Evolutionary conservation across 2,329 filamentous ascomycete species (phyloP).

Genomic region (Scleromitrula shiraiana): DNA sequence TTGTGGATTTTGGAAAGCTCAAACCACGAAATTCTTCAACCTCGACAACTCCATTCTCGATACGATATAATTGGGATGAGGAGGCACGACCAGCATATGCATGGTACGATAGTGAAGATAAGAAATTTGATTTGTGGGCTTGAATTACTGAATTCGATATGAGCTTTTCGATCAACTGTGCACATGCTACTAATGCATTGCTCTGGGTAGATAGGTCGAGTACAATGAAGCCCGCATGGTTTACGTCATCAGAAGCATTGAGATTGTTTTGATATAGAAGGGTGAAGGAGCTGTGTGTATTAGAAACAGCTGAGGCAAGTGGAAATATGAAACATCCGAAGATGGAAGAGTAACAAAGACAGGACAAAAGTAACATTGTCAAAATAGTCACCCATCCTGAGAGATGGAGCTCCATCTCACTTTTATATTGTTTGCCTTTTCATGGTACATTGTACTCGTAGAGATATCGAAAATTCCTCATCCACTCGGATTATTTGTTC

Average conservation of each 20-base stretch:
- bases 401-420: not conserved
- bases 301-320: constrained; percentile 17
- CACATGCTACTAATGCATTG: constrained; percentile 37
- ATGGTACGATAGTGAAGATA: constrained; percentile 37
- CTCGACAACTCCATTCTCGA: constrained; percentile 34
- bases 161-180: constrained; percentile 39
- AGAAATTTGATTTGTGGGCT: constrained; percentile 38
- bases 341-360: not conserved
- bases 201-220: constrained; percentile 35
- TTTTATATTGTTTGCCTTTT: not conserved
- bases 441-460: not conserved
- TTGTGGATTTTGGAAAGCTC: constrained; percentile 28
- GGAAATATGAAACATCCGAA: not conserved
- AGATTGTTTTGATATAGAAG: constrained; percentile 47
- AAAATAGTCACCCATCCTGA: not conserved
- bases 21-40: constrained; percentile 29
- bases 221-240: constrained; percentile 44
- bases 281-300: constrained; percentile 38
- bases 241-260: constrained; percentile 43
- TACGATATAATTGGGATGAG: constrained; percentile 34
- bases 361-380: not conserved
- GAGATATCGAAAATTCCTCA: not conserved
- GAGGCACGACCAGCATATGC: constrained; percentile 34
- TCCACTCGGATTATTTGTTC: not conserved
- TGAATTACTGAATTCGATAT: constrained; percentile 35